These are phyloP conservation scores for Pigoraptor vietnamica DNA, from an alignment of 78 protist genomes.

Conservation along the genomic window DNA sequence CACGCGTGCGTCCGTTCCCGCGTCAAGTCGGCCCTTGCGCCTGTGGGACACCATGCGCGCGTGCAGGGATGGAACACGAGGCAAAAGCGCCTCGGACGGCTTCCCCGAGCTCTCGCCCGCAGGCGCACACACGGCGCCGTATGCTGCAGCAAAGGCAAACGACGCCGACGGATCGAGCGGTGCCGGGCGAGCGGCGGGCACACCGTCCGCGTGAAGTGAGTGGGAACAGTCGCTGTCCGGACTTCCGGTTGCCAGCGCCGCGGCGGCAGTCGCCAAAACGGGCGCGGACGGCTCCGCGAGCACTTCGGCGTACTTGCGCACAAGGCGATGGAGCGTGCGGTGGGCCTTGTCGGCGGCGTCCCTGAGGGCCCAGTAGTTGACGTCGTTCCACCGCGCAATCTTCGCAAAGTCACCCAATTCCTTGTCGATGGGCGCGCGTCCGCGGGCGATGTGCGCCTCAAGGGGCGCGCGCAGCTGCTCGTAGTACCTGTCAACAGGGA, in stretches of 20 bases:
- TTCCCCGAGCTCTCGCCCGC: neutral
- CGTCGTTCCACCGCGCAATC: slow-evolving; percentile 45
- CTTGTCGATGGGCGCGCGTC: slow-evolving; percentile 14
- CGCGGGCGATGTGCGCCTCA: neutral
- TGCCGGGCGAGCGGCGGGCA: no score
- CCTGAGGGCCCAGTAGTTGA: slow-evolving; percentile 36
- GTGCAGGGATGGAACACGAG: neutral
- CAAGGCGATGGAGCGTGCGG: slow-evolving; percentile 2
- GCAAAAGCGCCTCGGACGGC: no score
- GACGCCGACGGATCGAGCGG: neutral
- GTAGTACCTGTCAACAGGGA: neutral
- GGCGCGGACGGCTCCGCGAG: neutral
- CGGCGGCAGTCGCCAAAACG: neutral
- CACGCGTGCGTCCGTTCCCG: neutral
- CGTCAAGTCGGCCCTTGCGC: neutral
- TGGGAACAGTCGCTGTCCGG: no score
- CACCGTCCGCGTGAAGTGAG: neutral
- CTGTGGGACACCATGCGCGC: neutral
- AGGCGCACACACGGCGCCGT: neutral
- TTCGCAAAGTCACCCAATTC: slow-evolving; percentile 2
- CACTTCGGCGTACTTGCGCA: neutral
- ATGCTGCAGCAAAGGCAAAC: neutral
- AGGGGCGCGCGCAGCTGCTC: neutral
- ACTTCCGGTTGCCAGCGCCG: neutral
- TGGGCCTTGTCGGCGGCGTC: slow-evolving; percentile 40